Percentiles rank a stretch among this genome's conserved stretches.
phyloP scores from a whole-genome alignment of 2,329 filamentous ascomycete genomes.

The Pseudohalonectria lignicola region DNA sequence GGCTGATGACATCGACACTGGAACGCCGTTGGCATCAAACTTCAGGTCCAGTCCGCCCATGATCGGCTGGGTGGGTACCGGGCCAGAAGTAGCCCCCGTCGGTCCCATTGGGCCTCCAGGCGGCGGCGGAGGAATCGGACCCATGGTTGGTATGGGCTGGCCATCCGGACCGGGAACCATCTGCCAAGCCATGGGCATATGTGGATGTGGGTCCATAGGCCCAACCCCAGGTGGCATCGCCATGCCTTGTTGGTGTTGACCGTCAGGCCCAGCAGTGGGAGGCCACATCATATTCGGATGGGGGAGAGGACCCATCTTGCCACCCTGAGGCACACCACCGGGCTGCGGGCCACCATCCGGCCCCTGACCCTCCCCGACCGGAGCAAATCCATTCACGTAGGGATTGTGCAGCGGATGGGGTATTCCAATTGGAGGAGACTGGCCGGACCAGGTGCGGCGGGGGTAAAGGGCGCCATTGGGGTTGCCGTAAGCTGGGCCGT shows the following conservation, averaged over 20 bases:
- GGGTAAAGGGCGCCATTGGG: slow-evolving; percentile 36
- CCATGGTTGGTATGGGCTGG: neutral
- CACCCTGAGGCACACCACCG: neutral
- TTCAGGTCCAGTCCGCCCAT: slow-evolving; percentile 1
- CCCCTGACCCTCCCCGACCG: slow-evolving; percentile 8
- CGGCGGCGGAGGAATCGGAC: neutral
- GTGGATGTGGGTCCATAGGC: neutral
- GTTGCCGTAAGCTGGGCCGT: slow-evolving; percentile 44
- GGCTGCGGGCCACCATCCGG: too few relatives aligned
- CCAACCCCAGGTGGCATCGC: neutral
- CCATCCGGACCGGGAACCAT: neutral
- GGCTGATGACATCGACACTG: neutral
- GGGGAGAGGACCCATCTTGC: neutral
- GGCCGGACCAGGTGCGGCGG: slow-evolving; percentile 16
- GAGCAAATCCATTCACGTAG: slow-evolving; percentile 26
- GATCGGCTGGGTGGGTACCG: too few relatives aligned
- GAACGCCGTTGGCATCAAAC: slow-evolving; percentile 1
- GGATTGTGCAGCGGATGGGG: slow-evolving; percentile 31
- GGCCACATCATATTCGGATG: neutral
- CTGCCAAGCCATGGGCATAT: slow-evolving; percentile 6
- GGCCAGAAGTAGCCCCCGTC: neutral
- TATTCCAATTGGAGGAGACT: slow-evolving; percentile 26
- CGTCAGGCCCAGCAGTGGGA: neutral
- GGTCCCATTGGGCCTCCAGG: neutral
- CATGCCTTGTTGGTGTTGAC: neutral